Evolutionary conservation across 1,139 yeast species (phyloP), one percentile per base, ranked within the genome.

Genomic region (Protomyces inundatus): DNA sequence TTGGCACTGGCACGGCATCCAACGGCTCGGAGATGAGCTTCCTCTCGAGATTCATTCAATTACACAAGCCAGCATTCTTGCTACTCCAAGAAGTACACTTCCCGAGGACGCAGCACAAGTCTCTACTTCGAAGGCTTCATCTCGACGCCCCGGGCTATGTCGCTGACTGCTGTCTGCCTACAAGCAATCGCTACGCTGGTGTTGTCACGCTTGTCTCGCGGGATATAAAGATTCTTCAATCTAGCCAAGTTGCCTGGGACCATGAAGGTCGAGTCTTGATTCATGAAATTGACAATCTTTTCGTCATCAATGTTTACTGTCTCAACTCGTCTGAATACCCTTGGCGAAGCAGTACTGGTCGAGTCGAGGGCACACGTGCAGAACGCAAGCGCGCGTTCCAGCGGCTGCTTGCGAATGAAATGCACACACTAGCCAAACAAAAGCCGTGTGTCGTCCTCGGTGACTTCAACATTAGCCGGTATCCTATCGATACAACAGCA

Each of bases 261-360:
- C 51, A 58, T n/a, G 62, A 58, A 42, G 62, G 62, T 30, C 62
- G 62, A 10, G 45, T 58, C 10, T 39, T 55, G 40, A 52, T 58
- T 12, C 34, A 40, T 30, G 34, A 39, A n/a, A n/a, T 58, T 10
- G 52, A 33, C 5, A 40, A 34, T 6, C 40, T 58, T 33, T 30
- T 30, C 34, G 34, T 58, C 34, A 33, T 51, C 62, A 58, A 58
- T 52, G 62, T 58, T 6, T 58, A 58, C 30, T 51, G 62, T 34
- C 56, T 52, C 14, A 58, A 58, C 35, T 45, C 54, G 34, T 52
- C 55, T 16, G 62, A 58, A 6, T 39, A 58, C 34, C 56, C 55
- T 32, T 58, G 36, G 52, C 32, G 46, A 39, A 56, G 51, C 23
- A 42, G 52, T 9, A 58, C 55, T 7, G 62, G 56, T n/a, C 16